phyloP scores from a whole-genome alignment of 768 basidiomycete species.

The Tricholoma sp. region DNA sequence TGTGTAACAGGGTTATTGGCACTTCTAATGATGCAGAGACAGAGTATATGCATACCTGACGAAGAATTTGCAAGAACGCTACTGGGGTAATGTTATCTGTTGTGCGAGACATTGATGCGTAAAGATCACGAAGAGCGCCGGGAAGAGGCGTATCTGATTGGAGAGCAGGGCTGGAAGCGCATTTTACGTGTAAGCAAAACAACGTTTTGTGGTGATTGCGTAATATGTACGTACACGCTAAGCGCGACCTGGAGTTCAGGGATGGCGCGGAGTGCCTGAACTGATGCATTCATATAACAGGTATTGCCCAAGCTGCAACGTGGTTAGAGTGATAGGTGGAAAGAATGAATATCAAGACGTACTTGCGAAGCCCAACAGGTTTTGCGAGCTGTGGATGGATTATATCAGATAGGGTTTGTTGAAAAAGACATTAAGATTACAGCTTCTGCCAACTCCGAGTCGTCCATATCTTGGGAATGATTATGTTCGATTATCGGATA shows the following conservation, averaged over 20 bases:
- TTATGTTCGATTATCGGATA: background rate
- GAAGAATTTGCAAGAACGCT: constrained; percentile 62
- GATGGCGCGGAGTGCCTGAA: constrained; percentile 90
- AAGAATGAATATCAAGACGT: constrained; percentile 12
- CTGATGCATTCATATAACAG: constrained; percentile 95
- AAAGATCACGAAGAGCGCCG: constrained; percentile 62
- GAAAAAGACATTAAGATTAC: constrained; percentile 37
- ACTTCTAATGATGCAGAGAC: background rate
- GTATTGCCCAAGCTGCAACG: constrained; percentile 75
- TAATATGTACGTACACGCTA: constrained; percentile 36
- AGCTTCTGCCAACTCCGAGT: constrained; percentile 71
- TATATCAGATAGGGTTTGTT: constrained; percentile 2
- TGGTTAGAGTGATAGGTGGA: background rate
- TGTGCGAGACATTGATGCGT: constrained; percentile 66
- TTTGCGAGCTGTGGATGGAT: constrained; percentile 52
- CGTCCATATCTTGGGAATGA: constrained; percentile 67
- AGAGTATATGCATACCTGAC: constrained; percentile 34
- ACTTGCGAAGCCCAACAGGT: constrained; percentile 82
- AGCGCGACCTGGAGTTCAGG: constrained; percentile 83
- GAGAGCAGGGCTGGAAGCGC: constrained; percentile 25
- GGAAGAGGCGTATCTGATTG: constrained; percentile 39
- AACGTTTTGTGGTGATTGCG: background rate
- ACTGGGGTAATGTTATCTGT: constrained; percentile 71
- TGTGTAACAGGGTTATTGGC: constrained; percentile 11
- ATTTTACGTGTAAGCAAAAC: background rate